Evolutionary conservation across 2,329 filamentous ascomycete genomes (phyloP).

Genomic region (Ophiostoma pallidulum): DNA sequence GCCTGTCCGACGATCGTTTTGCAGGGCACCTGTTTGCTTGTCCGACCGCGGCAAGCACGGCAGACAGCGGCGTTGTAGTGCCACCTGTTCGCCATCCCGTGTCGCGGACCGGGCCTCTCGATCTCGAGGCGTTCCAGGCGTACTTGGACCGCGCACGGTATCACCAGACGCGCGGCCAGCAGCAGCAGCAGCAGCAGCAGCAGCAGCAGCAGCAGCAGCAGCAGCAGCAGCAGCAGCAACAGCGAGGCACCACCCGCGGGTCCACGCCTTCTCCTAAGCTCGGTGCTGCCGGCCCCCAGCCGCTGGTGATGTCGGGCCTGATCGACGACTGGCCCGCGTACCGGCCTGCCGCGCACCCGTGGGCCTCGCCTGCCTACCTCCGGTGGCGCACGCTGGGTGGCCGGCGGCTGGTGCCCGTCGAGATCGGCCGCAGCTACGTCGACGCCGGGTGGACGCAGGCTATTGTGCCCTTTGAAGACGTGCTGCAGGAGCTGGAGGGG

Average conservation of each 20-base stretch:
- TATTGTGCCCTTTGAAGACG: slow-evolving; percentile 64
- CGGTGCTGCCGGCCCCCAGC: slow-evolving; percentile 35
- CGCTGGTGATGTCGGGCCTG: slow-evolving; percentile 60
- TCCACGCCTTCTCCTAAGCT: slow-evolving; percentile 14
- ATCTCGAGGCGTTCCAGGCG: slow-evolving; percentile 50
- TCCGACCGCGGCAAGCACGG: too few relatives aligned
- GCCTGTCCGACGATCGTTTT: too few relatives aligned
- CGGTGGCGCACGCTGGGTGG: slow-evolving; percentile 65
- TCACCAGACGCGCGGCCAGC: too few relatives aligned
- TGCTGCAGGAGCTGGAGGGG: slow-evolving; percentile 38
- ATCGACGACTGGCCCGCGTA: slow-evolving; percentile 69
- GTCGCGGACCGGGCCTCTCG: slow-evolving; percentile 33
- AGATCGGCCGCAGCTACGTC: slow-evolving; percentile 79
- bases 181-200: too few relatives aligned
- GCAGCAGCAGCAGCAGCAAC: too few relatives aligned
- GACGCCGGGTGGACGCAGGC: slow-evolving; percentile 77
- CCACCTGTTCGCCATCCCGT: slow-evolving; percentile 35
- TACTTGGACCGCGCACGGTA: slow-evolving; percentile 39
- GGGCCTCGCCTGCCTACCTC: slow-evolving; percentile 67
- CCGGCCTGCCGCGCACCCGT: slow-evolving; percentile 42
- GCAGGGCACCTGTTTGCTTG: too few relatives aligned
- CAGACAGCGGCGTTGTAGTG: too few relatives aligned
- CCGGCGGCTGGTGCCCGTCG: slow-evolving; percentile 71
- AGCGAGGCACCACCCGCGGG: too few relatives aligned
- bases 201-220: too few relatives aligned